phyloP scores from a whole-genome alignment of 2,329 filamentous ascomycete genomes.

The Zalaria sp. region DNA sequence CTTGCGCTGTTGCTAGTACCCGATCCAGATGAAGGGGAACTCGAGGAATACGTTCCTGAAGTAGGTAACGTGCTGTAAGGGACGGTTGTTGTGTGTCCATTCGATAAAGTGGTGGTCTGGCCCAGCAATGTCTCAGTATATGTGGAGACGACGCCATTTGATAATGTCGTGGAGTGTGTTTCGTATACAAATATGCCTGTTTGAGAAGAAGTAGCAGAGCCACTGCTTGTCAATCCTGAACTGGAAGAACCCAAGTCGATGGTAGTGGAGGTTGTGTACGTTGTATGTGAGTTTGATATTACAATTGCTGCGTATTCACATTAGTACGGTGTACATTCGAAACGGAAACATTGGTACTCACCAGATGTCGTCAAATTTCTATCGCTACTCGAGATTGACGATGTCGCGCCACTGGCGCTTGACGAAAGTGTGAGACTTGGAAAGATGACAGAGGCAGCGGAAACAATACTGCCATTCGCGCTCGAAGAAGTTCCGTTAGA shows the following conservation, averaged over 20 bases:
- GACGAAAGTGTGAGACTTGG: not conserved
- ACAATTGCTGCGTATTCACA: not conserved
- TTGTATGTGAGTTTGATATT: slow-evolving; percentile 3
- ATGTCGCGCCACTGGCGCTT: not conserved
- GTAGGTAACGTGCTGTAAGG: slow-evolving; percentile 2
- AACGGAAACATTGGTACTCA: not conserved
- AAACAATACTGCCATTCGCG: slow-evolving; percentile 1
- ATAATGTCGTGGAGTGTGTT: slow-evolving; percentile 5
- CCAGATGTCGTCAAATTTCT: slow-evolving; percentile 7
- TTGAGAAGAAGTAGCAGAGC: not conserved
- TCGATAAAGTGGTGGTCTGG: slow-evolving; percentile 4
- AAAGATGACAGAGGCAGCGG: slow-evolving; percentile 1
- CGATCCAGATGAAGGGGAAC: not conserved
- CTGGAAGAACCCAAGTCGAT: not conserved
- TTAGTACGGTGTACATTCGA: not conserved
- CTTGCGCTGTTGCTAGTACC: no score
- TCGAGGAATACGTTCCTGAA: slow-evolving; percentile 1
- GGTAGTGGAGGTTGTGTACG: slow-evolving; percentile 3
- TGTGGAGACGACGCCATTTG: slow-evolving; percentile 4
- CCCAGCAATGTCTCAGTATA: not conserved
- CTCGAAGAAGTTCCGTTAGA: not conserved
- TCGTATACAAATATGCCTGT: slow-evolving; percentile 1
- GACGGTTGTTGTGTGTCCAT: slow-evolving; percentile 4
- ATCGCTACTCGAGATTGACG: slow-evolving; percentile 1
- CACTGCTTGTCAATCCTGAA: not conserved